phyloP scores from a whole-genome alignment of 106 monocot genomes.

The Dioscorea alata region DNA sequence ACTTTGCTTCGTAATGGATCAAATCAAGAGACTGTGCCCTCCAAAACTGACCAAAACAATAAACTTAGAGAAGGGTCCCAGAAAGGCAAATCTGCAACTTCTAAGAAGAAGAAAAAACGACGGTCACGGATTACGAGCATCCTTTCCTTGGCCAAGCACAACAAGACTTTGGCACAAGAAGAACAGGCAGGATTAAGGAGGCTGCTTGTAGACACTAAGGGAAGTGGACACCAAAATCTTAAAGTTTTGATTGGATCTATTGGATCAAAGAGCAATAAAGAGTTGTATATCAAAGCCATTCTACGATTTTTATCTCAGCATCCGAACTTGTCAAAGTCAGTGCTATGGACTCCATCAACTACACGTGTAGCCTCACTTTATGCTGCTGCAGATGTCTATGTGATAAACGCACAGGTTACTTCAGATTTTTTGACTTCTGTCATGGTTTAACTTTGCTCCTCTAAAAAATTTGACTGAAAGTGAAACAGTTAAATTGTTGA shows the following conservation, averaged over 20 bases:
- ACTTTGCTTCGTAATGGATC: conserved; percentile 10
- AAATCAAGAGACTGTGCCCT: conserved; percentile 3
- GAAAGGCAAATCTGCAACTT: conserved; percentile 8
- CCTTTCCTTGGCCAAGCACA: conserved; percentile 7
- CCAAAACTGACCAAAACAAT: conserved; percentile 19
- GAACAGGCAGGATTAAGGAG: conserved; percentile 19
- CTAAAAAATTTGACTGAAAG: too few species aligned
- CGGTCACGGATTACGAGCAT: conserved; percentile 14
- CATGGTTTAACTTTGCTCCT: too few species aligned
- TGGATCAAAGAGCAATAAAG: conserved; percentile 96
- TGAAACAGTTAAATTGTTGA: too few species aligned
- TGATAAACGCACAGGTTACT: conserved; percentile 87
- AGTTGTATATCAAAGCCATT: conserved; percentile 65
- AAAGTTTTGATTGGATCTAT: conserved; percentile 85
- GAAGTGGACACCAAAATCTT: conserved; percentile 24
- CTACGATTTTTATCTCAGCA: conserved; percentile 67
- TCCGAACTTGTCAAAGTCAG: conserved; percentile 44
- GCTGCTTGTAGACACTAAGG: conserved; percentile 34
- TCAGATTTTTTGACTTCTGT: neutral
- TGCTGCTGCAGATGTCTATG: conserved; percentile 90
- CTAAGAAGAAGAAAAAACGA: conserved; percentile 36
- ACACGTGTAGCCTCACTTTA: conserved; percentile 77
- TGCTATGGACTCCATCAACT: conserved; percentile 85
- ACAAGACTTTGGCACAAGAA: conserved; percentile 6
- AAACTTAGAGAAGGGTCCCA: conserved; percentile 12